Percentiles rank a stretch among this genome's conserved stretches.
Conservation (phyloP, 345 rosid genomes). For the Brassica carinata region DNA sequence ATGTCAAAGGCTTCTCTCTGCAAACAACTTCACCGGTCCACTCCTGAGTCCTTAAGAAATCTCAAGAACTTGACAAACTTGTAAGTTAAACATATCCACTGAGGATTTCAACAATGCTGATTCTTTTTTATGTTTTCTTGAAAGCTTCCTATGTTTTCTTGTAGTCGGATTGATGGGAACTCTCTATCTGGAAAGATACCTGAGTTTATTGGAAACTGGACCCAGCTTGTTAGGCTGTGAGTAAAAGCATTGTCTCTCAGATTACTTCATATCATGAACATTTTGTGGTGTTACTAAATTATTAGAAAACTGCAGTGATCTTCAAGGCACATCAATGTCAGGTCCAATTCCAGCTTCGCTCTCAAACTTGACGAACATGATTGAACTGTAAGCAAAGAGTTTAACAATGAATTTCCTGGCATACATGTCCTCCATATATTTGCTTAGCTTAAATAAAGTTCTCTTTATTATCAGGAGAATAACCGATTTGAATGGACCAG, state of each 20-base stretch:
- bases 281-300: not conserved
- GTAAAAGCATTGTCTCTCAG: constrained; percentile 25
- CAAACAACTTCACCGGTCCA: constrained; percentile 69
- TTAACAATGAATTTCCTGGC: not conserved
- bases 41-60: constrained; percentile 66
- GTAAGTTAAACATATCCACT: constrained; percentile 55
- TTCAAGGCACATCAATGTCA: constrained; percentile 82
- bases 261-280: not conserved
- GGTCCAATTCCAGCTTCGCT: constrained; percentile 83
- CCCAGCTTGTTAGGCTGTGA: constrained; percentile 57
- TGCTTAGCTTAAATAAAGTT: not conserved
- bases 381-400: constrained; percentile 56
- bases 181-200: constrained; percentile 75
- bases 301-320: constrained; percentile 46
- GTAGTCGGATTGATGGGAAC: constrained; percentile 83
- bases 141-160: constrained; percentile 14
- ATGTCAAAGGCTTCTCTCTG: constrained; percentile 61
- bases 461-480: constrained; percentile 55
- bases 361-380: constrained; percentile 54
- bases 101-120: not conserved
- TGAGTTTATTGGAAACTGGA: constrained; percentile 83
- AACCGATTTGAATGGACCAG: constrained; percentile 59
- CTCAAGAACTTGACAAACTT: constrained; percentile 68
- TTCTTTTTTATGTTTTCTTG: too few relatives aligned
- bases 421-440: not conserved